A percentile compares a stretch with the other conserved stretches of the same genome.
phyloP scores from a whole-genome alignment of 441 rosid species.

The Pelargonium cotyledonis region DNA sequence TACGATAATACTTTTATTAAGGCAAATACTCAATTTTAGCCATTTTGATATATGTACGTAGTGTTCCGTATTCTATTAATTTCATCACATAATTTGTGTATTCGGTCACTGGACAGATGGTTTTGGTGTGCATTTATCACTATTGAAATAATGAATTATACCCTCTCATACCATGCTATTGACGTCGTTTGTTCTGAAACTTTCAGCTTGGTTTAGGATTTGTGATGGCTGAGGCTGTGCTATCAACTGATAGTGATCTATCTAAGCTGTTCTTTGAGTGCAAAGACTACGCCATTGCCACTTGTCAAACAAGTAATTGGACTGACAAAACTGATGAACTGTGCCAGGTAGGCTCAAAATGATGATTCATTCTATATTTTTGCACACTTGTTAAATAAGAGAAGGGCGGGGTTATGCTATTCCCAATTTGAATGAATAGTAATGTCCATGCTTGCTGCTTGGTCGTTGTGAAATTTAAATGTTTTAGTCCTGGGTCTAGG shows the following conservation, averaged over 20 bases:
- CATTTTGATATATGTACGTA: no score
- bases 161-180: constrained; percentile 20
- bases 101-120: no score
- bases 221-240: constrained; percentile 52
- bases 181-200: constrained; percentile 13
- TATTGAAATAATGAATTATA: background rate
- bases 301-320: constrained; percentile 60
- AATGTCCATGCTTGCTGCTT: background rate
- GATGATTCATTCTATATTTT: no score
- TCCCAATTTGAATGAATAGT: no score
- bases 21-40: no score
- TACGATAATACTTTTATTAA: no score
- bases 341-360: constrained; percentile 49
- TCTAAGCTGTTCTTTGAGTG: constrained; percentile 69
- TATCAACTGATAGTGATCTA: constrained; percentile 46
- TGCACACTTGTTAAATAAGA: background rate
- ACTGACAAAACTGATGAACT: constrained; percentile 68
- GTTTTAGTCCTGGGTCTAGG: constrained; percentile 32
- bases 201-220: constrained; percentile 70
- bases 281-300: constrained; percentile 62
- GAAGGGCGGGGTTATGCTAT: background rate
- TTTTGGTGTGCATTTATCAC: no score
- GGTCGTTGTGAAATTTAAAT: background rate
- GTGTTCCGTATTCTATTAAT: no score
- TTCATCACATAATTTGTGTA: no score